Percentiles rank a stretch among this genome's conserved stretches.
phyloP scores from a whole-genome alignment of 2,329 filamentous ascomycete species.

The Verticillium albo-atrum region DNA sequence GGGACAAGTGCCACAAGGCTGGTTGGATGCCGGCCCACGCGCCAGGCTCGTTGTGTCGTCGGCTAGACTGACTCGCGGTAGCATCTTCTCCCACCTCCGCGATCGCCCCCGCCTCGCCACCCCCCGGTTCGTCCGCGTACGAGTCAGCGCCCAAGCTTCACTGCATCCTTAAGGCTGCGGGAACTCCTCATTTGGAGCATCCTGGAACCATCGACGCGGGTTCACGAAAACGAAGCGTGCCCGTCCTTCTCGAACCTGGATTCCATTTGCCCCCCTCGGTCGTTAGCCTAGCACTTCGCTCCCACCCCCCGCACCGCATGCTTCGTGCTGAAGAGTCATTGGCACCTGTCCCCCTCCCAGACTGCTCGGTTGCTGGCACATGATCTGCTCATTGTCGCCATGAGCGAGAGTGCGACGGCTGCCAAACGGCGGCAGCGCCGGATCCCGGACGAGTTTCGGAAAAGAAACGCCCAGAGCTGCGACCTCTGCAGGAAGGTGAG shows the following conservation, averaged over 20 bases:
- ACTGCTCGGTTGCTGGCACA: background rate
- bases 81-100: too few relatives aligned
- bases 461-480: conserved; percentile 29
- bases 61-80: background rate
- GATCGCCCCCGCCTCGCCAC: too few relatives aligned
- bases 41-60: background rate
- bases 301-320: too few relatives aligned
- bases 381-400: background rate
- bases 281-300: background rate
- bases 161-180: too few relatives aligned
- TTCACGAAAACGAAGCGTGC: background rate
- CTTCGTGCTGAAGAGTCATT: background rate
- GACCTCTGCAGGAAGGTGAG: conserved; percentile 28
- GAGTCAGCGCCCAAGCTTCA: too few relatives aligned
- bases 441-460: conserved; percentile 28
- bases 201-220: background rate
- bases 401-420: conserved; percentile 7
- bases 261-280: background rate
- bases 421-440: conserved; percentile 24
- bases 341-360: background rate
- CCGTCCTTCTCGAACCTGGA: background rate
- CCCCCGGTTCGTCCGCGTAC: too few relatives aligned
- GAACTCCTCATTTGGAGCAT: background rate
- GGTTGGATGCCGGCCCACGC: background rate
- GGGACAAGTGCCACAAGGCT: background rate